Conservation (phyloP, 139 green algal genomes). For the Medakamo hakoo region DNA sequence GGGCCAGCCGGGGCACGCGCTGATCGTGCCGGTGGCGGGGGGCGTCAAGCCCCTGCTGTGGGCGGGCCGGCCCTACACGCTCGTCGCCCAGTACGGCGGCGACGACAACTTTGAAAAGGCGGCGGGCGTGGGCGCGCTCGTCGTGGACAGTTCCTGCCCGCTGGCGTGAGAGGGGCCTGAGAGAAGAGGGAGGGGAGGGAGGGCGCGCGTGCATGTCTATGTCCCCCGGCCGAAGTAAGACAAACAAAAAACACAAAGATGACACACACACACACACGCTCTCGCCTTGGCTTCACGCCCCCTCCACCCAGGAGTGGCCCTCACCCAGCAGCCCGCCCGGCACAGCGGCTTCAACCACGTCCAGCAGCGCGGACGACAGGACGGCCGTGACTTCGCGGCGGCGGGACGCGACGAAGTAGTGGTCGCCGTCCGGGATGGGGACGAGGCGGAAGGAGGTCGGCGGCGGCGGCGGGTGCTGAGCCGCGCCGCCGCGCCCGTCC, state of each 20-base stretch:
- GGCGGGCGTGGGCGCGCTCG: neutral
- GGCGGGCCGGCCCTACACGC: neutral
- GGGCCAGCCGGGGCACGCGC: neutral
- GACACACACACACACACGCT: neutral
- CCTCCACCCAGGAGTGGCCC: slow-evolving; percentile 14
- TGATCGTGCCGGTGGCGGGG: neutral
- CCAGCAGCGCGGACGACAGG: slow-evolving; percentile 6
- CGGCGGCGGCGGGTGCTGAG: too few species aligned
- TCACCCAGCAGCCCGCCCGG: slow-evolving; percentile 11
- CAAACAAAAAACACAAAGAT: neutral
- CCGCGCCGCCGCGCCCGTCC: too few species aligned
- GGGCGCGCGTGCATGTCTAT: too few species aligned
- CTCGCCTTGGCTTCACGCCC: neutral
- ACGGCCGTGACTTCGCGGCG: slow-evolving; percentile 11
- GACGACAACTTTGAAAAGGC: neutral
- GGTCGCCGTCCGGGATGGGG: slow-evolving; percentile 13
- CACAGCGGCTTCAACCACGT: slow-evolving; percentile 2
- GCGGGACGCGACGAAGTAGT: slow-evolving; percentile 30
- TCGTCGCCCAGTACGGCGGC: neutral
- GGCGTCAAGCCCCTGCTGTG: neutral
- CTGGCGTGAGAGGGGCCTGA: neutral
- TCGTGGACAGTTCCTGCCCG: neutral
- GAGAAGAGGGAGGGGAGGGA: too few species aligned
- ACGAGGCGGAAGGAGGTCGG: slow-evolving; percentile 7
- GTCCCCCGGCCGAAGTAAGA: too few species aligned